Evolutionary conservation across 768 basidiomycete species (phyloP).

Genomic region (Pilatotrama ljubarskyi): DNA sequence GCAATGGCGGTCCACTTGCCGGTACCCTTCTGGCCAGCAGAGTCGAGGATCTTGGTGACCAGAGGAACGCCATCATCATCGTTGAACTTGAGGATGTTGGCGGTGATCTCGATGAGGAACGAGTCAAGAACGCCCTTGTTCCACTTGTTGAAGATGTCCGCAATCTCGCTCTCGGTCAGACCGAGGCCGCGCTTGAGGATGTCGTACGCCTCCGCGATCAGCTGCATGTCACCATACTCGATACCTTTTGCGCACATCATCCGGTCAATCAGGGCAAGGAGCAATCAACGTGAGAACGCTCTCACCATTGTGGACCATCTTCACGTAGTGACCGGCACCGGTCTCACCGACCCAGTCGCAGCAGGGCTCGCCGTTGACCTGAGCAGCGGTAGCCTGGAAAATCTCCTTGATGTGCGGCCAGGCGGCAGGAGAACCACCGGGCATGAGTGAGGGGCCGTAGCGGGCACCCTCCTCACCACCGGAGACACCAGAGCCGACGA

Average conservation of each 20-base stretch:
- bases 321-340: conserved; percentile 97
- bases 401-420: conserved; percentile 98
- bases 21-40: conserved; percentile 98
- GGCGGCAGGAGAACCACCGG: conserved; percentile 90
- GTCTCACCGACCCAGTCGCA: conserved; percentile 99
- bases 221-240: conserved; percentile 99
- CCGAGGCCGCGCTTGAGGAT: conserved; percentile 97
- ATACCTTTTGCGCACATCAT: conserved; percentile 66
- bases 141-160: conserved; percentile 92
- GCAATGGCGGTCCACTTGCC: conserved; percentile 99
- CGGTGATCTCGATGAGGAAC: conserved; percentile 98
- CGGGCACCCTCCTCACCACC: conserved; percentile 99
- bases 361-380: conserved; percentile 93
- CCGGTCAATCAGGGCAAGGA: conserved; percentile 4
- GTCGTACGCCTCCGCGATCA: conserved; percentile 98
- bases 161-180: conserved; percentile 84
- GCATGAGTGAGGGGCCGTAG: conserved; percentile 97
- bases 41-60: conserved; percentile 91
- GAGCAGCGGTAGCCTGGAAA: conserved; percentile 97
- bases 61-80: conserved; percentile 93
- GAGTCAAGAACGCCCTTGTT: conserved; percentile 99
- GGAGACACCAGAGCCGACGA: conserved; percentile 98
- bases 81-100: conserved; percentile 95
- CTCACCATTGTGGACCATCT: conserved; percentile 98
- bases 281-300: conserved; percentile 23